phyloP scores from a whole-genome alignment of 1,139 yeast genomes.

The Lodderomyces elongisporus region DNA sequence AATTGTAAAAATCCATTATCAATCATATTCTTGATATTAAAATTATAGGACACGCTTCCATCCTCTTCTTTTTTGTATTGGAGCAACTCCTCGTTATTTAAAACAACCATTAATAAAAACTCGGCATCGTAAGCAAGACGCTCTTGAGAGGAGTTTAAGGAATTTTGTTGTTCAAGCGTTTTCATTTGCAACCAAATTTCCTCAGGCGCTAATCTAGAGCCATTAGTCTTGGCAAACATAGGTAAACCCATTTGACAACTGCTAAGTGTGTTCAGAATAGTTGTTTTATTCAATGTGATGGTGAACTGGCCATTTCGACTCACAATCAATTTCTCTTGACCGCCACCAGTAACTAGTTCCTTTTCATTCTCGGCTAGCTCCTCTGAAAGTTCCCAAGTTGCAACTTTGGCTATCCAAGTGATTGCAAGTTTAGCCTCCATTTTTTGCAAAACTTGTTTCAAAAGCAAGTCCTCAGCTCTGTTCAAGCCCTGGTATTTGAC shows the following conservation, averaged over 20 bases:
- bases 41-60: conserved; percentile 18
- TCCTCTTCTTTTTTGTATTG: conserved; percentile 19
- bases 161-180: conserved; percentile 17
- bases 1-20: conserved; percentile 58
- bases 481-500: conserved; percentile 55
- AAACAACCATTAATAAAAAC: conserved; percentile 50
- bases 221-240: neutral
- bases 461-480: conserved; percentile 54
- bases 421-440: conserved; percentile 49
- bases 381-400: conserved; percentile 62
- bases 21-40: conserved; percentile 54
- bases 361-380: conserved; percentile 35
- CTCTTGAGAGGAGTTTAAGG: conserved; percentile 13
- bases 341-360: conserved; percentile 39
- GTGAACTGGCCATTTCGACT: conserved; percentile 24
- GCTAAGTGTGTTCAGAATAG: conserved; percentile 45
- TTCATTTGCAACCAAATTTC: conserved; percentile 20
- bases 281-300: conserved; percentile 50
- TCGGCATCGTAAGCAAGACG: conserved; percentile 50
- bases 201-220: too few relatives aligned
- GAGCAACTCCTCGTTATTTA: conserved; percentile 62
- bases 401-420: conserved; percentile 58
- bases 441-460: conserved; percentile 49
- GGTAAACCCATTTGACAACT: conserved; percentile 3
- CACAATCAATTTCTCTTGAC: conserved; percentile 46